phyloP scores from a whole-genome alignment of 371 early-diverging fungal genomes.

The Rhizopus delemar region DNA sequence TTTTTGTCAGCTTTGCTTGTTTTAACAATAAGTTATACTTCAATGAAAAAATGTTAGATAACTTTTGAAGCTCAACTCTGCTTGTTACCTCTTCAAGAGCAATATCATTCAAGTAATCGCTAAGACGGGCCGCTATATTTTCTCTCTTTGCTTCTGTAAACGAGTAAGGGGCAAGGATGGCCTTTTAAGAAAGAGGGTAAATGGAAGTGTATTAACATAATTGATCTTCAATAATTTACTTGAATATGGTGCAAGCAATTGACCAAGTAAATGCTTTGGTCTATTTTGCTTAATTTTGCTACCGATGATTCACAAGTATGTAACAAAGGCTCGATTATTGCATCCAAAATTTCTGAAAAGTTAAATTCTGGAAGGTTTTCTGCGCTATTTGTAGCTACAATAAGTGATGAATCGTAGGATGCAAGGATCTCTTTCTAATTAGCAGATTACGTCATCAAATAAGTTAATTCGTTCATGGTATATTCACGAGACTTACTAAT shows the following conservation, averaged over 20 bases:
- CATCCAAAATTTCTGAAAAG: slow-evolving; percentile 65
- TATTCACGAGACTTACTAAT: slow-evolving; percentile 44
- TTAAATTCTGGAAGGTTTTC: slow-evolving; percentile 51
- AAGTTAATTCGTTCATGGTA: neutral
- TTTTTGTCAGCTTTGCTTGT: slow-evolving; percentile 50
- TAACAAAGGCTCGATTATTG: slow-evolving; percentile 73
- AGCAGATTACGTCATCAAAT: neutral
- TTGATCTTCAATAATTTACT: slow-evolving; percentile 35
- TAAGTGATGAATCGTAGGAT: slow-evolving; percentile 74
- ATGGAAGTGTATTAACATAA: neutral
- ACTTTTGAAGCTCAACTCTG: neutral
- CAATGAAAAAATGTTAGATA: neutral
- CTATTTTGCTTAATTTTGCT: slow-evolving; percentile 52
- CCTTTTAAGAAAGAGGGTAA: slow-evolving; percentile 2
- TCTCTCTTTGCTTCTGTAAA: slow-evolving; percentile 41
- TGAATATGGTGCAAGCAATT: slow-evolving; percentile 75
- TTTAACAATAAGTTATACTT: slow-evolving; percentile 39
- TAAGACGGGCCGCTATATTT: slow-evolving; percentile 28
- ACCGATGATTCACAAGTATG: slow-evolving; percentile 72
- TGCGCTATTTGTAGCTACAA: slow-evolving; percentile 38
- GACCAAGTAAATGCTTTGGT: slow-evolving; percentile 70
- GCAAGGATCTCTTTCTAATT: slow-evolving; percentile 76
- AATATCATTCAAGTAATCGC: slow-evolving; percentile 32
- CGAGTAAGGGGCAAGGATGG: slow-evolving; percentile 32
- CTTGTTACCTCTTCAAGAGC: slow-evolving; percentile 46